Evolutionary conservation across 106 monocot genomes (phyloP).

Genomic region (Iris macrosiphon): DNA sequence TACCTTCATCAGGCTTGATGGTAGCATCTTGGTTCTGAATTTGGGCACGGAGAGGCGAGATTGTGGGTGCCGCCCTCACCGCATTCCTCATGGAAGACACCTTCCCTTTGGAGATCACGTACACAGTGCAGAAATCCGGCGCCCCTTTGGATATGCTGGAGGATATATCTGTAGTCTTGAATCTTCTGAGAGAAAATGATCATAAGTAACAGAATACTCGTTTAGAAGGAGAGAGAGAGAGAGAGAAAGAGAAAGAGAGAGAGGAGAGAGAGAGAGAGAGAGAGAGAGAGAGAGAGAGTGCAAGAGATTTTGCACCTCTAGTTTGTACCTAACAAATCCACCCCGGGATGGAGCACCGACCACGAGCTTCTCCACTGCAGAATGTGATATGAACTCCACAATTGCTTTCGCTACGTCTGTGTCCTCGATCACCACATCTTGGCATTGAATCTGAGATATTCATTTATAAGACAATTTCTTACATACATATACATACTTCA

Average conservation of each 20-base stretch:
- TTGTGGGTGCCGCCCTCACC: slow-evolving; percentile 38
- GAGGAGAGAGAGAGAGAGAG: no score
- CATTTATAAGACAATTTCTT: neutral
- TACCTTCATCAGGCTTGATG: slow-evolving; percentile 2
- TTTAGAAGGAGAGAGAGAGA: neutral
- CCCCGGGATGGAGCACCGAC: slow-evolving; percentile 49
- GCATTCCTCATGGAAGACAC: slow-evolving; percentile 33
- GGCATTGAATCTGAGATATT: slow-evolving; percentile 33
- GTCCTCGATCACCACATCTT: slow-evolving; percentile 49
- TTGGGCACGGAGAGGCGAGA: slow-evolving; percentile 47
- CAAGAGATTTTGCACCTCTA: no score
- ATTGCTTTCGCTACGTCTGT: slow-evolving; percentile 55
- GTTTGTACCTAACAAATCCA: slow-evolving; percentile 54
- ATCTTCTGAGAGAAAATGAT: slow-evolving; percentile 28
- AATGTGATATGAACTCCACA: slow-evolving; percentile 32
- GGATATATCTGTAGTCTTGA: slow-evolving; percentile 36
- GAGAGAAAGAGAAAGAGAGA: no score
- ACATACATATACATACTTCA: no score
- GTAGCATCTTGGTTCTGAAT: slow-evolving; percentile 30
- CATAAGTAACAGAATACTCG: no score
- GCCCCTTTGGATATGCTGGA: slow-evolving; percentile 39
- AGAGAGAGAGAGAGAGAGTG: no score
- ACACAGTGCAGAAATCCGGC: slow-evolving; percentile 83
- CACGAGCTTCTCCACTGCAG: slow-evolving; percentile 56
- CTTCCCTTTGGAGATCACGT: slow-evolving; percentile 58